A percentile compares a stretch with the other conserved stretches of the same genome.
Evolutionary conservation across 108 stramenopile species (phyloP).

Genomic region (Stephanodiscus minutulus): DNA sequence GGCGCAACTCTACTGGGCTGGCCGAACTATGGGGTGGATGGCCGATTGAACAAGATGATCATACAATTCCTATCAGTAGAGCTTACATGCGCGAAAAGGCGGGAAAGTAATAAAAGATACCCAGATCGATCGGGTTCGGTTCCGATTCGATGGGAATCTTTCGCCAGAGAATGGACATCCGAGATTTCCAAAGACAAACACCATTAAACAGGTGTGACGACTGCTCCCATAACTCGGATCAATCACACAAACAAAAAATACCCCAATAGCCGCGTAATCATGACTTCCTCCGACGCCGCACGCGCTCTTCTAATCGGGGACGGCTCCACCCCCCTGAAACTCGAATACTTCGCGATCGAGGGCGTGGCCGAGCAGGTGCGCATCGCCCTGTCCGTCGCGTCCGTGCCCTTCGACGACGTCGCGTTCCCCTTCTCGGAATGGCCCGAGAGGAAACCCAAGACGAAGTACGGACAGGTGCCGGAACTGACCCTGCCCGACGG

Average conservation of each 20-base stretch:
- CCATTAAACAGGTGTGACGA: no score
- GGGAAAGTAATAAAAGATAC: no score
- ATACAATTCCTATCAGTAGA: no score
- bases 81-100: no score
- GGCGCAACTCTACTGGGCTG: not conserved
- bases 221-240: no score
- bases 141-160: no score
- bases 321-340: slow-evolving; percentile 36
- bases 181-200: no score
- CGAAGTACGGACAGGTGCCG: slow-evolving; percentile 69
- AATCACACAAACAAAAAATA: no score
- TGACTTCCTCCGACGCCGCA: slow-evolving; percentile 6
- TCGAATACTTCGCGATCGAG: slow-evolving; percentile 78
- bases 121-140: no score
- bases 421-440: slow-evolving; percentile 59
- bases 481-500: slow-evolving; percentile 64
- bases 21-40: not conserved
- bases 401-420: slow-evolving; percentile 59
- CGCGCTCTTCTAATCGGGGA: slow-evolving; percentile 37
- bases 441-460: slow-evolving; percentile 61
- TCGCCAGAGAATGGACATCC: no score
- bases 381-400: slow-evolving; percentile 51
- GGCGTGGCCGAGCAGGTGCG: slow-evolving; percentile 69
- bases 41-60: no score
- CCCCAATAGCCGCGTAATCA: no score